Percentiles rank a stretch among this genome's conserved stretches.
phyloP scores from a whole-genome alignment of 108 stramenopile genomes.

The Aurantiochytrium sp. region DNA sequence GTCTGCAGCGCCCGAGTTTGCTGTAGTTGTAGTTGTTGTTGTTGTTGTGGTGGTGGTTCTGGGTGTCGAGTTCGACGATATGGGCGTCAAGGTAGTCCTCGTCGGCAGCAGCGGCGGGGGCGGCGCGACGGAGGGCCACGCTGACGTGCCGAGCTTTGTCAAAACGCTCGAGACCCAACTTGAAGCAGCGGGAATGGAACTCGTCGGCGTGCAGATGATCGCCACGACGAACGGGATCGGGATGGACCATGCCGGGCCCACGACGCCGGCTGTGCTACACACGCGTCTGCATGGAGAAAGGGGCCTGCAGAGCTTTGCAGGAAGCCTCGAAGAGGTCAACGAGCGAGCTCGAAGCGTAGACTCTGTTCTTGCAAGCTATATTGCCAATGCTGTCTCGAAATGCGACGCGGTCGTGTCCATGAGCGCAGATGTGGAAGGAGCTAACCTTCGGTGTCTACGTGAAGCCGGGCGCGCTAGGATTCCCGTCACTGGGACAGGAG shows the following conservation, averaged over 20 bases:
- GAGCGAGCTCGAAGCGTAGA: background rate
- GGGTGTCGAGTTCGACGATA: no score
- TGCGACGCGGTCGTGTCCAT: background rate
- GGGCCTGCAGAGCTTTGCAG: background rate
- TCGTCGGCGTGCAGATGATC: background rate
- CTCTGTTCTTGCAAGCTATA: background rate
- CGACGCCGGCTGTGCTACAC: background rate
- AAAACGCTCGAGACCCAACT: background rate
- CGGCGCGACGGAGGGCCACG: background rate
- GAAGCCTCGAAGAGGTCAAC: background rate
- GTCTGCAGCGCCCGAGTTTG: no score
- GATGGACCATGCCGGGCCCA: background rate
- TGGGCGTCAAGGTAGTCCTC: background rate
- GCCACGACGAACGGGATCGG: background rate
- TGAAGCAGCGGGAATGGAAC: background rate
- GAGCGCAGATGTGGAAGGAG: background rate
- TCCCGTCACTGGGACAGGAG: conserved; percentile 59
- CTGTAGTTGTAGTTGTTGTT: no score
- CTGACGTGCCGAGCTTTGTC: background rate
- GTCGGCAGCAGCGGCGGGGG: background rate
- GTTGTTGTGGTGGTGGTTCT: no score
- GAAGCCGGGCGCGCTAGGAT: background rate
- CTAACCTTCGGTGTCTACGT: background rate
- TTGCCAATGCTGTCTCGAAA: background rate
- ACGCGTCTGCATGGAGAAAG: background rate